Base-by-base conservation (phyloP, 2,329 filamentous ascomycete genomes). In the Mycosphaerella sp. region DNA sequence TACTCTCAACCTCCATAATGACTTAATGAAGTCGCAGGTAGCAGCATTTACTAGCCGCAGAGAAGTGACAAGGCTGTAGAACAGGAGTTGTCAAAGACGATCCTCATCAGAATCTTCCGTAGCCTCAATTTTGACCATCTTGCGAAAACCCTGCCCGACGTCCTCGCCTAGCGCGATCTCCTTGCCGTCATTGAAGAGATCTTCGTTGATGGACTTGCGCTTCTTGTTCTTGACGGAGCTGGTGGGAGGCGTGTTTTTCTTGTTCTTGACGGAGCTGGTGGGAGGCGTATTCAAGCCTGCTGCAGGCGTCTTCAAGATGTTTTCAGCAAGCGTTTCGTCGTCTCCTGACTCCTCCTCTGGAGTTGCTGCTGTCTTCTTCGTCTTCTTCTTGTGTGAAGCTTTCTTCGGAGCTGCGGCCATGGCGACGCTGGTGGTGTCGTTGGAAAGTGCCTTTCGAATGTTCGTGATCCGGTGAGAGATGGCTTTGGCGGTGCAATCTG, bases 401-500 rank as follows among this genome's bases (percentile, higher is more conserved):
- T 36, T 40, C 27, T 17, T 21, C 13, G 35, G 6, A 12, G 40
- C 34, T n/a, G 43, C 13, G 4, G 46, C n/a, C 27, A n/a, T n/a
- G n/a, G n/a, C n/a, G n/a, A n/a, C n/a, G 18, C 17, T 14, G 4
- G 16, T 0, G 41, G 27, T 14, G 13, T 13, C 39, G 32, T 10
- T 17, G 9, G n/a, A 17, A 10, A 18, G 21, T 0, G 17, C 43
- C 44, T 51, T 61, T 47, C 57, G 56, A 51, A 66, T 52, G 21
- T 62, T 58, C 3, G 58, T 18, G 35, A 68, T 43, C 39, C 62
- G 64, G 53, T 68, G 64, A 13, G 46, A 59, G 52, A 68, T 54
- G 41, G 65, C 64, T 50, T 66, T 68, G 9, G 64, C 41, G 8
- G 63, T 67, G 53, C 62, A 65, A 13, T 61, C 65, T 66, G 36